Evolutionary conservation across 2,329 filamentous ascomycete species (phyloP), one percentile per base, ranked within the genome.

Genomic region (Cercospora citrullina): DNA sequence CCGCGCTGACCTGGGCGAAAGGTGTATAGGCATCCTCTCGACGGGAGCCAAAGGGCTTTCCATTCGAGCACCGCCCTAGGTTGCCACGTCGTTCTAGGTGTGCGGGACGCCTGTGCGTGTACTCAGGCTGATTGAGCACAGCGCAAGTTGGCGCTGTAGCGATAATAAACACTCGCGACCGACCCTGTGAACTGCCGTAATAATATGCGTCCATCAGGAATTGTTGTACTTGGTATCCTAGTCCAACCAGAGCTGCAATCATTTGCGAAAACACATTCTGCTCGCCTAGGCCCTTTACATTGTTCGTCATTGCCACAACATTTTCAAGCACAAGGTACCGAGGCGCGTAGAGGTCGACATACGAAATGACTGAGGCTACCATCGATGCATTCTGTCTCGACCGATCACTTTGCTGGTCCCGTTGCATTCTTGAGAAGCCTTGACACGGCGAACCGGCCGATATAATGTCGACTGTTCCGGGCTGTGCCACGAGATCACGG

Each of bases 311-410:
- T 0, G 81, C 83, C 0, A 86, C 79, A 0, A 96, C 92, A 71
- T 96, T 96, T 77, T 96, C 92, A 0, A 96, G 83, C 0, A 94
- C 72, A 0, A 89, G 90, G 74, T 91, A 94, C n/a, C 86, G 83
- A 0, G 92, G 92, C 0, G 89, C 85, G 71, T 92, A 93, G 0
- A 92, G 80, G 70, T 96, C 92, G 1, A 94, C 82, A 68, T 86
- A 92, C 0, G 91, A 88, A 0, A 89, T 89, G 42, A 94, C 92
- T 0, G 91, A 91, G 0, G 91, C 91, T 0, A 95, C 86, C 31
- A 95, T 86, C 0, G 91, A 94, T 36, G 90, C 90, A 74, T 95
- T 93, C 67, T 87, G 87, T 5, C 88, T 79, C 8, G 91, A 89
- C 4, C 80, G 64, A 0, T 81, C 75, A 1, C 85, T 89, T 0